Percentiles rank a stretch among this genome's conserved stretches.
These are phyloP conservation scores for Oemleria cerasiformis DNA, from an alignment of 306 rosid genomes.

Conservation along the genomic window DNA sequence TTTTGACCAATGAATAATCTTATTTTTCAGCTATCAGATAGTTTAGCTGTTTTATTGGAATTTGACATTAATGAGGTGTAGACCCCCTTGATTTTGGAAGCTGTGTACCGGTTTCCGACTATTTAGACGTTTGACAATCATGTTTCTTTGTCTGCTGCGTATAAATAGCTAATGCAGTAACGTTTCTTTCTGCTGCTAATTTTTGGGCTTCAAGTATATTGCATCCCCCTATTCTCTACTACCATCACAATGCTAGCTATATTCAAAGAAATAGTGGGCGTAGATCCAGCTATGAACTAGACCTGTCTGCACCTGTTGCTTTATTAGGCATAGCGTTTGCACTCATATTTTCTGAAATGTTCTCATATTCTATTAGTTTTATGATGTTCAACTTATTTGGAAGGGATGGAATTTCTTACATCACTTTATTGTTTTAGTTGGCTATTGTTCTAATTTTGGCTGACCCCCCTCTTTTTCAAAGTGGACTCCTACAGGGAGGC, in stretches of 20 bases:
- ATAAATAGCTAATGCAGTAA: background rate
- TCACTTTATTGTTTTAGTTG: constrained; percentile 25
- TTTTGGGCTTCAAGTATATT: background rate
- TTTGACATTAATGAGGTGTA: background rate
- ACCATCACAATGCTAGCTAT: background rate
- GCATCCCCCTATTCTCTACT: background rate
- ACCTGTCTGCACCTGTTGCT: background rate
- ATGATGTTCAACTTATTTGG: background rate
- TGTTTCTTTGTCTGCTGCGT: background rate
- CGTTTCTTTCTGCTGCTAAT: background rate
- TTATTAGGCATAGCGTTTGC: too few species aligned
- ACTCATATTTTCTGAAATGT: background rate
- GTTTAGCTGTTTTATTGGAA: background rate
- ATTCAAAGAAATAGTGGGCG: background rate
- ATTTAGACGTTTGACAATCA: background rate
- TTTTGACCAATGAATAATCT: background rate
- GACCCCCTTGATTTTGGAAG: background rate
- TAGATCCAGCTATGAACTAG: background rate
- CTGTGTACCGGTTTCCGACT: background rate
- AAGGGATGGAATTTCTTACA: background rate
- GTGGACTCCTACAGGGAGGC: constrained; percentile 99
- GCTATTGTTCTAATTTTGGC: constrained; percentile 25
- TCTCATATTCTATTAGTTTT: background rate
- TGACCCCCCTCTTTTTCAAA: constrained; percentile 28
- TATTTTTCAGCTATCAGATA: background rate